Base-by-base conservation (phyloP, 768 basidiomycete genomes). In the Xerocomellus chrysenteron region DNA sequence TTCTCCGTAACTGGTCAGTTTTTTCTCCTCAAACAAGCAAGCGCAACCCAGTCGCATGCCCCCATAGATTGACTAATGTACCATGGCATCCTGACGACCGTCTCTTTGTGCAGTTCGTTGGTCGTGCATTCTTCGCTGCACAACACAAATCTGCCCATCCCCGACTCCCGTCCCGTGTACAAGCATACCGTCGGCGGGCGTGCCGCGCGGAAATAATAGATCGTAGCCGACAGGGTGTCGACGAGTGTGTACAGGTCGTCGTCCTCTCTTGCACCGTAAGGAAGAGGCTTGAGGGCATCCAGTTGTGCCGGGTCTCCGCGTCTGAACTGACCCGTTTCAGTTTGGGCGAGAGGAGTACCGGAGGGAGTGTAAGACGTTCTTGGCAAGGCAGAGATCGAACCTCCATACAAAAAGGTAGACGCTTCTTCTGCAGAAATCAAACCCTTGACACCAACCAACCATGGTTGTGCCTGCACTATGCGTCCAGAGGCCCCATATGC, bases 391-490 rank as follows among this genome's bases (percentile, higher is more conserved):
- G 11, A 36, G 13, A 58, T 47, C 4, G 56, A 28, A 36, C 56
- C 53, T 35, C 62, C 66, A 16, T 62, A 70, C 14, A 56, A 39
- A 36, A 58, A 19, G 0, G 7, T 24, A 0, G 67, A 66, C 0
- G 63, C 66, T 41, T 63, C 39, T 30, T 68, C 55, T 1, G 56
- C 60, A 37, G 69, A 68, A 4, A 70, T 26, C 48, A 68, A 17
- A 6, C 69, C 66, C 21, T 56, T 68, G 10, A 70, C 60, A 3
- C 66, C 66, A 19, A 68, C 6, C 0, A 68, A 13, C 66, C 67
- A 68, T 0, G 66, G 66, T 4, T 68, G 54, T 6, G 60, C 60
- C 0, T 42, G 46, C 4, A 60, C 52, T 26, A 68, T 56, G 7
- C 60, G 55, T 19, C 60, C 69, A 26, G 60, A 63, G 9, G 16